These are phyloP conservation scores for Berberis thunbergii DNA, from an alignment of 164 flowering plant species.

Conservation along the genomic window DNA sequence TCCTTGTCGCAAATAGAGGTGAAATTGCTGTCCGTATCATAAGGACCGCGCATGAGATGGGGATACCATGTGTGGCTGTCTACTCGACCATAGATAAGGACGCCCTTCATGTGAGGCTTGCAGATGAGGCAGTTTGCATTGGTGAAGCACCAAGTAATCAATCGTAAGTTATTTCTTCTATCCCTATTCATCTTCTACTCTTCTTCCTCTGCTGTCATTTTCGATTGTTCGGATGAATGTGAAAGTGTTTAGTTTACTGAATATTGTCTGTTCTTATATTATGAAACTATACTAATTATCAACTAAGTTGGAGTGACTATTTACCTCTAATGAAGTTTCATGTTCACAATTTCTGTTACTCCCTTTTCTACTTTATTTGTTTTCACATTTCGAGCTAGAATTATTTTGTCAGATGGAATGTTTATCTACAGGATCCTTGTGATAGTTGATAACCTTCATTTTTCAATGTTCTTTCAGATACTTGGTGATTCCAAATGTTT, in stretches of 20 bases:
- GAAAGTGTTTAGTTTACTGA: neutral
- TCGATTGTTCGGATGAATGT: neutral
- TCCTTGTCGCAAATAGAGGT: conserved; percentile 95
- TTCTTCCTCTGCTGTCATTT: neutral
- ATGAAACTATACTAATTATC: no score
- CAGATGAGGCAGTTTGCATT: conserved; percentile 97
- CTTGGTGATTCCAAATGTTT: conserved; percentile 74
- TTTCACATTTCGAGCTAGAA: no score
- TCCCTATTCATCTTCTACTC: neutral
- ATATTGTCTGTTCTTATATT: no score
- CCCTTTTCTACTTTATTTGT: no score
- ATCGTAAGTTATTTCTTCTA: conserved; percentile 52
- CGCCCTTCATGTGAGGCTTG: conserved; percentile 94
- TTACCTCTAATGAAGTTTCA: no score
- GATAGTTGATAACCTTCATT: neutral
- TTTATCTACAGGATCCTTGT: no score
- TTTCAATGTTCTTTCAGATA: conserved; percentile 42
- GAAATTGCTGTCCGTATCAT: conserved; percentile 97
- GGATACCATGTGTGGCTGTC: conserved; percentile 96
- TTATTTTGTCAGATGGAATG: no score
- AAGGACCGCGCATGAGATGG: conserved; percentile 94
- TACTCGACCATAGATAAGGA: conserved; percentile 96
- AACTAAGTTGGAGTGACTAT: no score
- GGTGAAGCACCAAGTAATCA: conserved; percentile 99
- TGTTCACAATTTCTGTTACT: no score